Conservation (phyloP, 1,284 basidiomycete genomes). For the Ustilago bromivora region DNA sequence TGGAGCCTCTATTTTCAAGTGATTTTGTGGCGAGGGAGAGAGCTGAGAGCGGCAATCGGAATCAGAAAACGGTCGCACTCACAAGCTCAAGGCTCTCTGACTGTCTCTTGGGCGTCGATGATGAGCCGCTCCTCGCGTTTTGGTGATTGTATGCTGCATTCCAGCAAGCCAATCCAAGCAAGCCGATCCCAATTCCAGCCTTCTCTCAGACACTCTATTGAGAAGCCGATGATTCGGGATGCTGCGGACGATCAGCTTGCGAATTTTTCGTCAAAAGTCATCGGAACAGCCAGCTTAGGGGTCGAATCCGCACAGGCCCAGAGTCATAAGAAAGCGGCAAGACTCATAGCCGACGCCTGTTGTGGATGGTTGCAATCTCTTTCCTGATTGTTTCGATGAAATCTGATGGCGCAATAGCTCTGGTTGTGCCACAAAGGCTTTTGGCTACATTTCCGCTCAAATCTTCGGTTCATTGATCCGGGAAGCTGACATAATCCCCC, state of each 20-base stretch:
- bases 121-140: neutral
- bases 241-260: neutral
- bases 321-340: too few species aligned
- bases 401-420: too few species aligned
- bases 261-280: too few species aligned
- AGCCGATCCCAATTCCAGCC: neutral
- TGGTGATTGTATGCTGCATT: slow-evolving; percentile 7
- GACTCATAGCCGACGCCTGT: too few species aligned
- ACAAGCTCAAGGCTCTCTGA: neutral
- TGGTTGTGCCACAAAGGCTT: too few species aligned
- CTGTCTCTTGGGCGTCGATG: slow-evolving; percentile 4
- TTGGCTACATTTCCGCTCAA: too few species aligned
- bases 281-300: too few species aligned
- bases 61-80: neutral
- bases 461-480: too few species aligned
- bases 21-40: slow-evolving; percentile 19
- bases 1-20: neutral
- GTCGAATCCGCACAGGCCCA: too few species aligned
- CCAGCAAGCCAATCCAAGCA: slow-evolving; percentile 5
- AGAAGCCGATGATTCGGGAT: neutral
- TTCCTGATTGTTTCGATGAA: too few species aligned
- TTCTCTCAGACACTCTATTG: neutral
- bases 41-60: slow-evolving; percentile 6
- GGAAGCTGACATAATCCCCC: too few species aligned
- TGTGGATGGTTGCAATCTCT: too few species aligned